Conservation (phyloP, 2,329 filamentous ascomycete species). For the Ploettnerulaceae sp. region DNA sequence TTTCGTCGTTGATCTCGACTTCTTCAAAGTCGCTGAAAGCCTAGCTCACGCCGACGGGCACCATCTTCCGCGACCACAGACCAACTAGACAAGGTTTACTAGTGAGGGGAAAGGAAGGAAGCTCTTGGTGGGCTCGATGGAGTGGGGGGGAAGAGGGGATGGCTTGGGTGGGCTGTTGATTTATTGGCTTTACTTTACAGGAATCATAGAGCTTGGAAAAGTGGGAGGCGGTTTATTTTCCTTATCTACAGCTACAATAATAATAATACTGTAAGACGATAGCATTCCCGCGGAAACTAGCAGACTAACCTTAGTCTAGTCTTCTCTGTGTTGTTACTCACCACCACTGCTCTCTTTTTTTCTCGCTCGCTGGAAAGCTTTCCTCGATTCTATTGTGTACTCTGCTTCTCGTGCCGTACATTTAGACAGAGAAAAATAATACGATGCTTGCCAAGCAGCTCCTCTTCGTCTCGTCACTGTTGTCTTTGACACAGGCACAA, state of each 20-base stretch:
- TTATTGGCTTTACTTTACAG: too few species aligned
- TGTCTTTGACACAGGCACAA: conserved; percentile 33
- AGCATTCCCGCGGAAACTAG: not conserved
- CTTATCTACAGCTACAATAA: too few species aligned
- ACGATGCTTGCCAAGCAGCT: conserved; percentile 36
- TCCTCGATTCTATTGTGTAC: not conserved
- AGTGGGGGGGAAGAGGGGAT: too few species aligned
- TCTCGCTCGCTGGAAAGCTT: not conserved
- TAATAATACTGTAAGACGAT: not conserved
- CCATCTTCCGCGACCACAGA: conserved; percentile 1
- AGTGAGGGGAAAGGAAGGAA: not conserved
- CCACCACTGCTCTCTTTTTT: not conserved
- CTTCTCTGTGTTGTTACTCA: not conserved
- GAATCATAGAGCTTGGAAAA: not conserved
- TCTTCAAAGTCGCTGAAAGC: not conserved
- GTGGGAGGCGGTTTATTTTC: not conserved
- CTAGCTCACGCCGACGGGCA: not conserved
- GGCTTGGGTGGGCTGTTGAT: too few species aligned
- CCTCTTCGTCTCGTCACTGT: conserved; percentile 38
- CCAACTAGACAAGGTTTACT: not conserved
- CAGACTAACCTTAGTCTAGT: not conserved
- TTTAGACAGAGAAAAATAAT: not conserved
- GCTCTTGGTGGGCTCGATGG: too few species aligned
- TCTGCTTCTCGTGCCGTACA: too few species aligned
- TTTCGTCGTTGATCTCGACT: too few species aligned